A percentile compares a stretch with the other conserved stretches of the same genome.
Evolutionary conservation across 371 early-diverging fungal species (phyloP).

Genomic region (Saksenaea oblongispora): DNA sequence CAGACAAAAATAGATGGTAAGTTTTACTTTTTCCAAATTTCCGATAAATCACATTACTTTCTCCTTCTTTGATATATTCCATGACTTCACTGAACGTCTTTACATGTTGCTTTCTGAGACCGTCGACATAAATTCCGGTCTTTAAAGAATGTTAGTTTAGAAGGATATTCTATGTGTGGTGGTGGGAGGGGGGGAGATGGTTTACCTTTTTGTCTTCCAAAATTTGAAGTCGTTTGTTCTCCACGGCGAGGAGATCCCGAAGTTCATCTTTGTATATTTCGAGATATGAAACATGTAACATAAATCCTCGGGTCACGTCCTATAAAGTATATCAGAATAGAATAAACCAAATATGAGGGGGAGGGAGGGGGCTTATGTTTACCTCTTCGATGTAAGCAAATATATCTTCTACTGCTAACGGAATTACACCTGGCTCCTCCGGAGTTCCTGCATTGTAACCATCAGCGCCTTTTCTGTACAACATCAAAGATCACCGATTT

Average conservation of each 20-base stretch:
- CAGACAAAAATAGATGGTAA: background rate
- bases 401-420: conserved; percentile 53
- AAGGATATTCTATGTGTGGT: background rate
- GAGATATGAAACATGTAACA: conserved; percentile 90
- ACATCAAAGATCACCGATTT: background rate
- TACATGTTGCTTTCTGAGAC: conserved; percentile 88
- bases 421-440: conserved; percentile 61
- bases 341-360: background rate
- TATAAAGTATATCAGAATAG: conserved; percentile 8
- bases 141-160: conserved; percentile 18
- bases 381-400: conserved; percentile 58
- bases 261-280: conserved; percentile 98
- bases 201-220: conserved; percentile 72
- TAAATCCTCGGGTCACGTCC: conserved; percentile 69
- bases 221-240: conserved; percentile 79
- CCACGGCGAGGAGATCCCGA: conserved; percentile 84
- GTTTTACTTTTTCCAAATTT: background rate
- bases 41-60: conserved; percentile 48
- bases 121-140: conserved; percentile 88
- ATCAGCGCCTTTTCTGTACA: background rate
- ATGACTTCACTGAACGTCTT: conserved; percentile 81
- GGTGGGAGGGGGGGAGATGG: no score
- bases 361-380: no score
- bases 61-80: conserved; percentile 76
- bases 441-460: conserved; percentile 43